These are phyloP conservation scores for Rhynchospora tenuis DNA, from an alignment of 176 grass and related monocot species.

Conservation along the genomic window DNA sequence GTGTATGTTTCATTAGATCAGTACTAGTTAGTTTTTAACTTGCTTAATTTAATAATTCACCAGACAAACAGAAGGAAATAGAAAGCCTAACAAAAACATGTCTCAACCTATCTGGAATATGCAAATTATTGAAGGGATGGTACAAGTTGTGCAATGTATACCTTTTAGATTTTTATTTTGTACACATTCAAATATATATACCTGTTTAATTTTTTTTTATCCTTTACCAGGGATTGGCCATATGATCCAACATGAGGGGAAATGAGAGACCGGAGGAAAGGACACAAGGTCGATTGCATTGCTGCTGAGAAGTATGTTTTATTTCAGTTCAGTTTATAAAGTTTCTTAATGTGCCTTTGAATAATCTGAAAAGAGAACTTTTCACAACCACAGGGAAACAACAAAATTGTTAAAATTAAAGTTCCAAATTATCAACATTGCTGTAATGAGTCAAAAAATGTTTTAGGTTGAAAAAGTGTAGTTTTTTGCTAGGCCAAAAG, in stretches of 20 bases:
- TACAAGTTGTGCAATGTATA: not conserved
- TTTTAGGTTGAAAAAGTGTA: not conserved
- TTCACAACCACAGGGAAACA: not conserved
- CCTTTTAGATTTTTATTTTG: not conserved
- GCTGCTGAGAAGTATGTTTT: constrained; percentile 37
- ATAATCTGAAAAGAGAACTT: not conserved
- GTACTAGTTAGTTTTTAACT: not conserved
- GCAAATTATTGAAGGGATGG: not conserved
- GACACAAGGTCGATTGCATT: constrained; percentile 44
- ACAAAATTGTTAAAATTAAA: not conserved
- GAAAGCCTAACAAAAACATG: not conserved
- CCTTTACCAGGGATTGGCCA: constrained; percentile 33
- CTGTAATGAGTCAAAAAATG: not conserved
- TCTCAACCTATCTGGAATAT: not conserved
- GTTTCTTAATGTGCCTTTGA: not conserved
- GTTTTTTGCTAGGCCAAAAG: not conserved
- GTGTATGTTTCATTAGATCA: not conserved
- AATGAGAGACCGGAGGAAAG: constrained; percentile 47
- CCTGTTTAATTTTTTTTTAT: too few species aligned
- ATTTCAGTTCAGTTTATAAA: not conserved
- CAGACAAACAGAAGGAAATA: not conserved
- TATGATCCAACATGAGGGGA: constrained; percentile 39
- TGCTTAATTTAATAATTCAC: not conserved
- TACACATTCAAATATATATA: too few species aligned
- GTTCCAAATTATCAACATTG: not conserved